phyloP scores from a whole-genome alignment of 768 basidiomycete species.

The Mycena rosella region DNA sequence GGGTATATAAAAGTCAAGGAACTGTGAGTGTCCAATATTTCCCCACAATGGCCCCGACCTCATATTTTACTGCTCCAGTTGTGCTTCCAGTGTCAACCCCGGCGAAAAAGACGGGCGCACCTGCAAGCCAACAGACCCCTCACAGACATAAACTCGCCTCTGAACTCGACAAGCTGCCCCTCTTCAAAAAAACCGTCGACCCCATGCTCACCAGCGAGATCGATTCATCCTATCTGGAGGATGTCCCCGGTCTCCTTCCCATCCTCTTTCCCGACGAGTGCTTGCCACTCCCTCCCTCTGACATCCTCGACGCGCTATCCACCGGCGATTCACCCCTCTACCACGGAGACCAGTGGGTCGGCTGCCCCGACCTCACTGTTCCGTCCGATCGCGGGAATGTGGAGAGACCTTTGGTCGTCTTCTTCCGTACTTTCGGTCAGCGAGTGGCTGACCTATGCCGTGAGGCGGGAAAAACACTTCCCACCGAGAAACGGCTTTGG shows the following conservation, averaged over 20 bases:
- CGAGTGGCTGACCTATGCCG: not conserved
- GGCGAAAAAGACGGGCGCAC: not conserved
- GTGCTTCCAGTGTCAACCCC: not conserved
- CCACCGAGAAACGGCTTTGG: not conserved
- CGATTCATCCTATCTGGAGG: not conserved
- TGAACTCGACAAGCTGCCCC: not conserved
- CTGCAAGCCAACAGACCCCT: not conserved
- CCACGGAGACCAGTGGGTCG: not conserved
- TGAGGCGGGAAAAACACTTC: not conserved
- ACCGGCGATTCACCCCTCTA: not conserved
- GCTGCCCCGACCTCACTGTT: constrained; percentile 12
- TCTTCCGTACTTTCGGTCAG: not conserved
- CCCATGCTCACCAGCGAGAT: constrained; percentile 2
- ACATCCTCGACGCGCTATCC: not conserved
- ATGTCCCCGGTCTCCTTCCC: constrained; percentile 3
- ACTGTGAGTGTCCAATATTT: too few species aligned
- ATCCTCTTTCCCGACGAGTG: constrained; percentile 16
- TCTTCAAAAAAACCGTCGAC: not conserved
- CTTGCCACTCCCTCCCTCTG: constrained; percentile 12
- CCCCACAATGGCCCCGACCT: not conserved
- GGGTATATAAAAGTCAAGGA: not conserved
- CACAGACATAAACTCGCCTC: not conserved
- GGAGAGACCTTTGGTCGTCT: not conserved
- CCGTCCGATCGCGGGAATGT: not conserved
- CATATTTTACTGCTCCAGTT: not conserved